Base-by-base conservation (phyloP, 1,139 yeast species). In the Geotrichum histeridarum region DNA sequence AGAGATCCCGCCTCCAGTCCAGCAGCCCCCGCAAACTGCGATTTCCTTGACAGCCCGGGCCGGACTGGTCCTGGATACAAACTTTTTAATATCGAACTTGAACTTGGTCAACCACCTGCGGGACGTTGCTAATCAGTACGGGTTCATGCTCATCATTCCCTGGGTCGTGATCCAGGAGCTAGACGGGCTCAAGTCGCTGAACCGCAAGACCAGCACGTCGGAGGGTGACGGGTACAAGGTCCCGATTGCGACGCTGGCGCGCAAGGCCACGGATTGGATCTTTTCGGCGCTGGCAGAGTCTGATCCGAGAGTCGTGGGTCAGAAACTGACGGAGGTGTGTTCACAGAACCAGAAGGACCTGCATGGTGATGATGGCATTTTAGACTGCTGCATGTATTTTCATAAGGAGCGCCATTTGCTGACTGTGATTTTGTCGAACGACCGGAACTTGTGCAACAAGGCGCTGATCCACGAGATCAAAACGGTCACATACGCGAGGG, bases 261-360 rank as follows among this genome's bases (percentile, higher is more conserved):
- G 95, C 42, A 71, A 77, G 72, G 95, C 95, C 0, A 87, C 81
- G 61, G 83, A 80, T 57, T 91, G 96, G 96, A 77, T 88, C 9
- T 86, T 80, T 63, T 65, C 71, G n/a, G 73, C 77, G 48, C 70
- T 91, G 41, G 86, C 90, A 0, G n/a, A 30, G 12, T n/a, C 69
- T 4, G 73, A 76, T 46, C 70, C 78, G 0, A 72, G 77, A 0
- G 80, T 90, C 0, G 70, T 77, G 47, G 95, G 90, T 0, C 97
- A 91, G 66, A 80, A 77, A 60, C 54, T 78, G 38, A 70, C 73
- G 31, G 88, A 90, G 64, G 70, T 73, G 15, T 48, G 51, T 30
- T 31, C 39, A 8, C 18, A 41, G 55, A 83, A 62, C 81, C 72
- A 57, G 60, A 63, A 51, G 51, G 65, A 22, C 6, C 67, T 82